These are phyloP conservation scores for Davidsoniella eucalypti DNA, from an alignment of 2,329 filamentous ascomycete species.

Conservation along the genomic window DNA sequence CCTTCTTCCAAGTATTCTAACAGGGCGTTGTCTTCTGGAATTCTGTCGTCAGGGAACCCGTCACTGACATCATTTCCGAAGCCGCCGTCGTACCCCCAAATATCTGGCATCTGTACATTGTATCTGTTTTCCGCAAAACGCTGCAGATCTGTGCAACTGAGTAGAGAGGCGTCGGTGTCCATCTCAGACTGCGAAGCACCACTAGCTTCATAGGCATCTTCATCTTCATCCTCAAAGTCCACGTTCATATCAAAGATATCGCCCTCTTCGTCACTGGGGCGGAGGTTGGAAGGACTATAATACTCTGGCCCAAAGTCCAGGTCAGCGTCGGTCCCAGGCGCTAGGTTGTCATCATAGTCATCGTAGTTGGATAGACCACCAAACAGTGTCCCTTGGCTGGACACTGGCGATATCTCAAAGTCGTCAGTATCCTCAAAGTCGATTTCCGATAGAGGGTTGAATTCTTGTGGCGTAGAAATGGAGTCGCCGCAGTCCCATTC, in stretches of 20 bases:
- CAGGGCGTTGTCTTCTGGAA: no score
- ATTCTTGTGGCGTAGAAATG: background rate
- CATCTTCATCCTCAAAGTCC: conserved; percentile 7
- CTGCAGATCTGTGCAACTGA: conserved; percentile 3
- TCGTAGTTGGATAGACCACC: conserved; percentile 2
- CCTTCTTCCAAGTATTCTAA: no score
- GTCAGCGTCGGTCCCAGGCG: conserved; percentile 3
- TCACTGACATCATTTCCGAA: background rate
- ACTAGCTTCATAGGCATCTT: background rate
- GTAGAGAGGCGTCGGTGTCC: no score
- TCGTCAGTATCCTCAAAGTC: conserved; percentile 7
- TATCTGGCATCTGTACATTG: background rate
- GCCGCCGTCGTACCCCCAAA: conserved; percentile 5
- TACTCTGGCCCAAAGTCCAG: conserved; percentile 1
- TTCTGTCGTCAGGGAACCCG: no score
- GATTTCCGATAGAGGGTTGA: conserved; percentile 6
- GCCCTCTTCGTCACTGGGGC: background rate
- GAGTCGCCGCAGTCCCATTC: conserved; percentile 1
- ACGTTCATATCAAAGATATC: conserved; percentile 6
- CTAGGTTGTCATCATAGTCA: background rate
- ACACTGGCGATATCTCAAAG: background rate
- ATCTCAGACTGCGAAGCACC: no score
- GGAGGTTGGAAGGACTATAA: background rate
- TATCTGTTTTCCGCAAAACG: conserved; percentile 2
- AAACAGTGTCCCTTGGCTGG: background rate